Base-by-base conservation (phyloP, 768 basidiomycete species). In the Trametes cinnabarina region DNA sequence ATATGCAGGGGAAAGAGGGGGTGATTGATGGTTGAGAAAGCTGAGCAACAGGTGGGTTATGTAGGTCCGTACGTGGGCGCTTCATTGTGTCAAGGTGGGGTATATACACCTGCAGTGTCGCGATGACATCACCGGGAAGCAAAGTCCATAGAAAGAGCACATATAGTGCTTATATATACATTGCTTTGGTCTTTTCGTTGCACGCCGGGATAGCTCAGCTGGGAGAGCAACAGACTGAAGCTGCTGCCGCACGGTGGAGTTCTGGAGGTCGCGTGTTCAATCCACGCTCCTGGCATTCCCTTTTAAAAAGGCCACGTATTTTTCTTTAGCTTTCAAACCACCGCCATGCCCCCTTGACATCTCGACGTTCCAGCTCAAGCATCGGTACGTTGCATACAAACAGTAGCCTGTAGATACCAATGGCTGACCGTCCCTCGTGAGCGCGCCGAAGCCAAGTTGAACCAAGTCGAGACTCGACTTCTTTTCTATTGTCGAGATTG, bases 191-290 rank as follows among this genome's bases (percentile, higher is more conserved):
- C n/a, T n/a, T n/a, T n/a, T n/a, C n/a, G n/a, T n/a, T n/a, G n/a
- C n/a, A n/a, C 44, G 69, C 67, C 69, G 69, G 66, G 66, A 70
- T 70, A 70, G 69, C 69, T 70, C 69, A 70, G 69, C 66, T 70
- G 69, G 69, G 69, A 70, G 69, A 70, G 69, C 69, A 68, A 66
- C 68, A 70, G 69, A 70, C 69, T 70, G 69, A 70, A 79, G 30
- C 30, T 7, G 30, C 30, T 6, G 6, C 12, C 1, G 30, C n/a
- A 12, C 12, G 30, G 30, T 12, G 6, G 30, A 7, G 67, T 58
- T 56, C 60, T 61, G 60, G 60, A 61, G 60, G 60, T 57, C 60
- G 60, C 60, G 60, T 61, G 60, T 61, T 61, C 60, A 61, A 61
- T 61, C 60, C 60, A 61, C 60, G 60, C 60, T 61, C 60, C 60